Base-by-base conservation (phyloP, 495 filamentous ascomycete genomes). In the Chlorociboria aeruginascens region DNA sequence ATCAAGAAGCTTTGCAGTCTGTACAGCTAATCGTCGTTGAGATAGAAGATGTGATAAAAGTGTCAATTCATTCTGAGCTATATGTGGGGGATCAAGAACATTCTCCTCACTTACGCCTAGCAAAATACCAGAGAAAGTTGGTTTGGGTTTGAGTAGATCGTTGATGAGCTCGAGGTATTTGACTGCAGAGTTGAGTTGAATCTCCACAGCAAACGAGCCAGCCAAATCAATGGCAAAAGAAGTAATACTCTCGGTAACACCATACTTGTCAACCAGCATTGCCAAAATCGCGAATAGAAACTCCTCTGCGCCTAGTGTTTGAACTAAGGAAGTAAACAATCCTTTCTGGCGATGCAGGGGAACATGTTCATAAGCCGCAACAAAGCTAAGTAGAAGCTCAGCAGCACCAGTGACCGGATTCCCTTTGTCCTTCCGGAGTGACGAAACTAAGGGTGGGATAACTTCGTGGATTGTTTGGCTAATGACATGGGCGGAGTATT, bases 401-500 rank as follows among this genome's bases (percentile, higher is more conserved):
- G 86, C 82, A 10, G 84, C 83, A 43, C 86, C 87, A 38, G 76
- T 77, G 2, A 94, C 72, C 41, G 87, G 71, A 56, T 85, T 82
- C 29, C 79, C 73, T 52, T 87, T 85, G 51, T 81, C 78, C 55
- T 81, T 82, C 33, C 84, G 82, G 46, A 97, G 69, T 0, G 88
- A 93, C 34, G 81, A 78, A 37, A 94, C 85, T n/a, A 97, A 72
- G 8, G 86, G 84, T 6, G 92, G 92, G 31, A 98, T 83, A 17
- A 98, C 84, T 53, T 86, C 81, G 43, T 85, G 81, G 51, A 98
- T 83, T 0, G 90, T 96, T 61, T 85, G 78, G 45, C 83, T 84
- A 50, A 96, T 87, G 25, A 97, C 89, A 57, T 93, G 82, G 3
- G 87, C 88, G 6, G 92, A 97, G 64, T 92, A 96, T 35, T 96